Base-by-base conservation (phyloP, 257 asterid genomes). In the Solanum dulcamara region DNA sequence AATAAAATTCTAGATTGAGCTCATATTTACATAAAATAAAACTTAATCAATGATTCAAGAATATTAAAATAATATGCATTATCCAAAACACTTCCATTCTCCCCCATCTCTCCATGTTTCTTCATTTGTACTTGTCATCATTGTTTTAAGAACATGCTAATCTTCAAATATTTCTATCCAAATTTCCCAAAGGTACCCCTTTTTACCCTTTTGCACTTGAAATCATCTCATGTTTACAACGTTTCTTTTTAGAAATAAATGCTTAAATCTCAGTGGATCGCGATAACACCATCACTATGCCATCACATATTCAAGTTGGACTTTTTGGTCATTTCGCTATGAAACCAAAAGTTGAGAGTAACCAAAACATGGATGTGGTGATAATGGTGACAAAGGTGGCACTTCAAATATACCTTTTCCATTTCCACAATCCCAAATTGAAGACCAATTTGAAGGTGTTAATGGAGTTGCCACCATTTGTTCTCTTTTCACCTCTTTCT, bases 401-500 rank as follows among this genome's bases (percentile, higher is more conserved):
- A 96, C 90, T 62, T 94, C 98, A 81, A 94, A 96, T 53, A 94
- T 92, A 50, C 98, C 97, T 66, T 92, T 89, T 81, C 81, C 94
- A 35, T 94, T 95, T 0, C 90, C 94, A 24, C 87, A 37, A 75
- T 93, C 97, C 99, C 98, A 96, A 85, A 94, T 92, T 8, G 97
- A 83, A 88, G 88, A 90, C 99, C 99, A 96, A 75, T 88, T 93
- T 3, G 99, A 93, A 92, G 98, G 99, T 92, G 99, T 96, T 60
- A 94, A 88, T 0, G 99, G 98, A 48, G 85, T 86, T 1, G 93
- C 87, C 38, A 90, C 89, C 74, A 90, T 83, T 11, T 81, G 87
- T 60, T 88, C 90, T 84, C 80, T 96, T 87, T 90, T 89, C 10
- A 88, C 90, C 67, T 67, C 90, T 62, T 91, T 91, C 80, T 66